These are phyloP conservation scores for Boletellus sp. DNA, from an alignment of 768 basidiomycete species.

Conservation along the genomic window DNA sequence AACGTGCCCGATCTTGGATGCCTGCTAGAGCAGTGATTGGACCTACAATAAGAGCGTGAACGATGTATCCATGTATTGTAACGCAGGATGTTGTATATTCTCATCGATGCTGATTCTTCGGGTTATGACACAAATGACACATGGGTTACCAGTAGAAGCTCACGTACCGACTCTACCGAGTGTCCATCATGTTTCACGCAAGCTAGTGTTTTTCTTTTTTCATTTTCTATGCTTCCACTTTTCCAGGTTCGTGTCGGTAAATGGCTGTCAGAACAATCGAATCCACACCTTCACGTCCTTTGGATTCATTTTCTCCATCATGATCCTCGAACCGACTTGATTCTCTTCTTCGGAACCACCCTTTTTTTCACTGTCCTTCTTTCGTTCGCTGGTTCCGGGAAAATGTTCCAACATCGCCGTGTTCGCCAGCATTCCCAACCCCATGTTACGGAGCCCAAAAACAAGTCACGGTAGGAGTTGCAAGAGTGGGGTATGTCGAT, in stretches of 20 bases:
- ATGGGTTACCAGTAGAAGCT: neutral
- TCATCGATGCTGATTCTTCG: too few species aligned
- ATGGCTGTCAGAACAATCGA: slow-evolving; percentile 5
- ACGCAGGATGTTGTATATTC: neutral
- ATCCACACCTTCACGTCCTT: neutral
- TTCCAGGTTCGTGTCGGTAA: neutral
- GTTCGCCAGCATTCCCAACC: too few species aligned
- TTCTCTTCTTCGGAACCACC: neutral
- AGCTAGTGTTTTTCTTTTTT: neutral
- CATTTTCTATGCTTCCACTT: neutral
- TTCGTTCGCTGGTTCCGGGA: neutral
- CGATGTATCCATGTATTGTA: neutral
- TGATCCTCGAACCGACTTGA: neutral
- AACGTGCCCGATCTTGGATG: neutral
- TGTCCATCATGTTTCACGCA: neutral
- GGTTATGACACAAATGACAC: neutral
- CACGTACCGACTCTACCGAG: too few species aligned
- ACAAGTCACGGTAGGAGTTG: too few species aligned
- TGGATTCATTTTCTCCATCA: neutral
- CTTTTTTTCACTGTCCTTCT: slow-evolving; percentile 3
- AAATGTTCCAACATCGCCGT: too few species aligned
- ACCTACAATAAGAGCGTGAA: neutral
- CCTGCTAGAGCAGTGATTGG: neutral
- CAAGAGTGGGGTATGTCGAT: too few species aligned
- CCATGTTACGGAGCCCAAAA: too few species aligned